Evolutionary conservation across 192 early-diverging fungal species (phyloP).

Genomic region (Linnemannia hyalina): DNA sequence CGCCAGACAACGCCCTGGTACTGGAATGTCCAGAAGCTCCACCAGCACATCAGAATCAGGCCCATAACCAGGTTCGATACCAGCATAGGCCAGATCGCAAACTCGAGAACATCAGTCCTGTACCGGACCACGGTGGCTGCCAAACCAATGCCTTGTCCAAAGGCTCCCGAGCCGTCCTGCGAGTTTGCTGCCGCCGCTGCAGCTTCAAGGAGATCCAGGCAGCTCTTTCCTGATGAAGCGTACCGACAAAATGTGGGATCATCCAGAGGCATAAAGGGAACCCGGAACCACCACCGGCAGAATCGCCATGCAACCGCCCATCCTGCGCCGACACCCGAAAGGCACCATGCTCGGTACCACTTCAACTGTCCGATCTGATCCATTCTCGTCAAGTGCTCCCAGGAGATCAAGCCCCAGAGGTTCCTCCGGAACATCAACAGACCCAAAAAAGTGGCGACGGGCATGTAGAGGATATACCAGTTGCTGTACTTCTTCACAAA

Average conservation of each 20-base stretch:
- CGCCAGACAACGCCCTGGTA: conserved; percentile 67
- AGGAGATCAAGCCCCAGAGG: conserved; percentile 68
- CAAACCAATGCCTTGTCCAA: not conserved
- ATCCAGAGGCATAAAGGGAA: conserved; percentile 54
- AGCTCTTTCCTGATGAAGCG: conserved; percentile 46
- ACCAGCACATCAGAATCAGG: conserved; percentile 63
- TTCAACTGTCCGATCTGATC: conserved; percentile 58
- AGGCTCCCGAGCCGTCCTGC: not conserved
- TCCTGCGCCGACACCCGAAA: conserved; percentile 60
- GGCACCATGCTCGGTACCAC: conserved; percentile 64
- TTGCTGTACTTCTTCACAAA: conserved; percentile 59
- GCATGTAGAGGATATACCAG: conserved; percentile 59
- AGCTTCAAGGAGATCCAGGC: conserved; percentile 30
- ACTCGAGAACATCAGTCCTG: conserved; percentile 48
- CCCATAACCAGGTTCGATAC: conserved; percentile 58
- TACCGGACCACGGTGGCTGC: conserved; percentile 33
- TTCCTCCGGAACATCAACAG: conserved; percentile 63
- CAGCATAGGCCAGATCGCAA: conserved; percentile 56
- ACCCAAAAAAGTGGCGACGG: conserved; percentile 59
- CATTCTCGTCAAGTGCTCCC: conserved; percentile 65
- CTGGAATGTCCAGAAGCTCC: conserved; percentile 72
- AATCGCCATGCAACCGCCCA: conserved; percentile 63
- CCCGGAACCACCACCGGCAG: conserved; percentile 53
- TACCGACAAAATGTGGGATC: conserved; percentile 48
- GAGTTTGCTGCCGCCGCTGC: not conserved